A percentile compares a stretch with the other conserved stretches of the same genome.
Evolutionary conservation across 2,329 filamentous ascomycete genomes (phyloP).

Genomic region (Fusarium piperis): DNA sequence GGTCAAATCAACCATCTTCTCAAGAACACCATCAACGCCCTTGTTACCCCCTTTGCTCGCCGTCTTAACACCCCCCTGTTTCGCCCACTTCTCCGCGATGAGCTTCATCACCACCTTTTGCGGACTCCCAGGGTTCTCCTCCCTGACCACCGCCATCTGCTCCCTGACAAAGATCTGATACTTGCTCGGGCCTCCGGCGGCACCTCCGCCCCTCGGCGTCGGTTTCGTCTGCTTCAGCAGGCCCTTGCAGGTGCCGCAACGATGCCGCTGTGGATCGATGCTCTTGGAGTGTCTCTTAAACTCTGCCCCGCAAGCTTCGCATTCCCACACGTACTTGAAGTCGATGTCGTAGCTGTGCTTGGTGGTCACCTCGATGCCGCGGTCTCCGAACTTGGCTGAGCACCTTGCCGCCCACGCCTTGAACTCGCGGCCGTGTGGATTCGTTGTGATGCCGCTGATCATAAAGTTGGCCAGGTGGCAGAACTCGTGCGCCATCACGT

Average conservation of each 20-base stretch:
- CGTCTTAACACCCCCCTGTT: conserved; percentile 52
- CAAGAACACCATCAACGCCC: conserved; percentile 33
- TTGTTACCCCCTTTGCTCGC: conserved; percentile 16
- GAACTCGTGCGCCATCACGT: conserved; percentile 96
- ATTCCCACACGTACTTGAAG: conserved; percentile 92
- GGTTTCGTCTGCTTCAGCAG: conserved; percentile 82
- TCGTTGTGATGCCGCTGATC: conserved; percentile 76
- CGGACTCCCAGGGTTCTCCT: conserved; percentile 63
- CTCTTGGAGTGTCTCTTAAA: conserved; percentile 89
- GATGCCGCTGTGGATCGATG: conserved; percentile 76
- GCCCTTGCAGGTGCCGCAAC: conserved; percentile 81
- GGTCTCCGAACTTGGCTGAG: conserved; percentile 64
- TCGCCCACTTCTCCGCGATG: conserved; percentile 71
- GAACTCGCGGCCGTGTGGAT: conserved; percentile 87
- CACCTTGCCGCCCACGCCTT: conserved; percentile 74
- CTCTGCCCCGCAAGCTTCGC: conserved; percentile 72
- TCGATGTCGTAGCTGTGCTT: conserved; percentile 91
- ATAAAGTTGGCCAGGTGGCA: conserved; percentile 95
- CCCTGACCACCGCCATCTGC: conserved; percentile 71
- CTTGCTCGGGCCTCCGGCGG: conserved; percentile 44
- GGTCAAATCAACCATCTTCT: conserved; percentile 41
- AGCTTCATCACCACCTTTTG: conserved; percentile 77
- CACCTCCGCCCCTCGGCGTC: conserved; percentile 57
- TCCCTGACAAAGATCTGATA: conserved; percentile 70
- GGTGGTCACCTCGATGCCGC: conserved; percentile 82